Evolutionary conservation across 1,139 yeast species (phyloP), one percentile per base, ranked within the genome.

Genomic region (Diutina neorugosa): DNA sequence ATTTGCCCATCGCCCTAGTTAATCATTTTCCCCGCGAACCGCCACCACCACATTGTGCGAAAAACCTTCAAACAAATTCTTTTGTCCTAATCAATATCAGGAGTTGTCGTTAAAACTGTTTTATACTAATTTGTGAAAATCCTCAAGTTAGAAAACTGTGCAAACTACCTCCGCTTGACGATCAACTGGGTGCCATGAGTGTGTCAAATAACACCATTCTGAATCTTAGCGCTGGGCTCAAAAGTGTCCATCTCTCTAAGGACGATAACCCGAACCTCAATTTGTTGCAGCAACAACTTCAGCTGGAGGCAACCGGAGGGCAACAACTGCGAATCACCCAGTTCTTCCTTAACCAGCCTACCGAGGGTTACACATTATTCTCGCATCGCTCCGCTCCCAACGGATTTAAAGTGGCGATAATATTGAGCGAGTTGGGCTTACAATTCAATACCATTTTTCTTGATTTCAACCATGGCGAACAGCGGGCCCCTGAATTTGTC

Each of bases 361-460:
- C 80, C 20, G 88, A 84, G 58, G 98, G 97, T 2, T 88, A 80
- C 66, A 88, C 96, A 2, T 73, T 91, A 53, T 89, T 91, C 63
- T 84, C 94, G 20, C 97, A 91, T 68, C 73, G 96, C 62, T 86
- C 95, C 9, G 97, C 97, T 1, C 98, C 98, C 31, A 91, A 91
- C 68, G 98, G 97, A 8, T 93, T 90, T 76, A 91, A 91, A 67
- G 96, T 93, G 20, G 96, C 98, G 20, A 90, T 90, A 52, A 86
- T 90, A 48, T 74, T 93, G 56, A 81, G 91, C 53, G 98, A 91
- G 66, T 77, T 93, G 59, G 86, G 86, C 55, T 77, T 86, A 61
- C 80, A 80, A 46, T 91, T 86, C 70, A 82, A 83, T 61, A 90
- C 97, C 7, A 82, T 91, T 57, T 86, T 89, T 62, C 74, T 93